phyloP scores from a whole-genome alignment of 2,329 filamentous ascomycete genomes.

The Pseudopithomyces maydicus region DNA sequence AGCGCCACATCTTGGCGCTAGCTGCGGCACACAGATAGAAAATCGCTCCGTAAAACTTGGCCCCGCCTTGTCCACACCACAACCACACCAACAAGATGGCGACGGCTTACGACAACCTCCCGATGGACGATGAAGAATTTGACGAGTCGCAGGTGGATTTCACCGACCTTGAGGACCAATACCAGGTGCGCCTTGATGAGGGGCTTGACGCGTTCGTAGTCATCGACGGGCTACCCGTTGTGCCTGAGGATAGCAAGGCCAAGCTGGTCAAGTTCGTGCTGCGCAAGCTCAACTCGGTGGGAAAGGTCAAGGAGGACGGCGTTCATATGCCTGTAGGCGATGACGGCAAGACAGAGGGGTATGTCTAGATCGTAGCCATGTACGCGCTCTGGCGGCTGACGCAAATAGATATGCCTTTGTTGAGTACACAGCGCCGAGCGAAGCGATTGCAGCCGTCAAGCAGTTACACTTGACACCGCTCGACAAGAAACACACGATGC shows the following conservation, averaged over 20 bases:
- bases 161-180: constrained; percentile 90
- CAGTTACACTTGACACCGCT: constrained; percentile 84
- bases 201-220: constrained; percentile 97
- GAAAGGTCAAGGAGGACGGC: constrained; percentile 82
- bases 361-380: constrained; percentile 42
- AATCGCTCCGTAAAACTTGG: constrained; percentile 25
- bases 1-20: constrained; percentile 12
- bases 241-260: constrained; percentile 86
- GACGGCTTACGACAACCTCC: constrained; percentile 88
- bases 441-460: constrained; percentile 88
- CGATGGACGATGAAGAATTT: constrained; percentile 84
- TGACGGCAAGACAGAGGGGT: constrained; percentile 85
- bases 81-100: constrained; percentile 70
- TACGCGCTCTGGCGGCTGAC: constrained; percentile 20
- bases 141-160: constrained; percentile 95
- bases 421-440: constrained; percentile 88
- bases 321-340: constrained; percentile 95
- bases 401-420: constrained; percentile 85
- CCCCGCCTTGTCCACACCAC: constrained; percentile 24
- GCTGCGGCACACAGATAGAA: constrained; percentile 31
- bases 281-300: constrained; percentile 87
- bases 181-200: constrained; percentile 93
- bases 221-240: constrained; percentile 88
- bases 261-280: constrained; percentile 96
- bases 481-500: constrained; percentile 94